Evolutionary conservation across 768 basidiomycete genomes (phyloP).

Genomic region (Coprinopsis sp.): DNA sequence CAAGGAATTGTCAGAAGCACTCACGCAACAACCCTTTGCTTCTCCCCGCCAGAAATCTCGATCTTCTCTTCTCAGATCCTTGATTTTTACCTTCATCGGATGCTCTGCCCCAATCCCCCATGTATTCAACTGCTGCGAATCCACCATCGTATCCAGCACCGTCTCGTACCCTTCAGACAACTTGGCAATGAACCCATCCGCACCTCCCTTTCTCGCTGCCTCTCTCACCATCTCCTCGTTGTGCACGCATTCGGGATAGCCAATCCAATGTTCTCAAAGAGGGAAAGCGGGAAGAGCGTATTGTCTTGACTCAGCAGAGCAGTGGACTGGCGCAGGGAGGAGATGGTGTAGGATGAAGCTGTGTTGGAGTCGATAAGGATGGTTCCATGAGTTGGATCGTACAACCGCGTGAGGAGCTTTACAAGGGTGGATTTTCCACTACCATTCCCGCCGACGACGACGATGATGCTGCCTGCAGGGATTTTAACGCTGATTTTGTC

Average conservation of each 20-base stretch:
- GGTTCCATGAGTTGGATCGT: constrained; percentile 39
- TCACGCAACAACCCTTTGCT: constrained; percentile 46
- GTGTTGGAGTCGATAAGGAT: constrained; percentile 40
- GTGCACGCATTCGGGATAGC: constrained; percentile 15
- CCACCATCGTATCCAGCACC: constrained; percentile 28
- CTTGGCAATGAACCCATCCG: constrained; percentile 35
- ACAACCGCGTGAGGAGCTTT: constrained; percentile 46
- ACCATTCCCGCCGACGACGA: constrained; percentile 57
- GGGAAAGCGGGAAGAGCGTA: constrained; percentile 41
- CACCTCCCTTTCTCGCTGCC: constrained; percentile 36
- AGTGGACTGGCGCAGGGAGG: constrained; percentile 40
- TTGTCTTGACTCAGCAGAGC: constrained; percentile 49
- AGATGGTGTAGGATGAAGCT: constrained; percentile 31
- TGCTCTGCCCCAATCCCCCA: constrained; percentile 24
- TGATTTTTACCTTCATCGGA: constrained; percentile 21
- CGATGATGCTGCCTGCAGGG: constrained; percentile 42
- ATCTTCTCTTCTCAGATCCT: constrained; percentile 23
- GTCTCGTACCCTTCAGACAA: constrained; percentile 38
- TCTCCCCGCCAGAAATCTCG: constrained; percentile 41
- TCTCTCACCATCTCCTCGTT: constrained; percentile 22
- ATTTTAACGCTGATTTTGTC: constrained; percentile 39
- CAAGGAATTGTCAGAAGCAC: constrained; percentile 15
- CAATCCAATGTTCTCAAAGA: constrained; percentile 37
- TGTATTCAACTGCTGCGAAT: constrained; percentile 10
- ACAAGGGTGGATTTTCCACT: constrained; percentile 52